Base-by-base conservation (phyloP, 2,329 filamentous ascomycete species). In the Penicillium frequentans region DNA sequence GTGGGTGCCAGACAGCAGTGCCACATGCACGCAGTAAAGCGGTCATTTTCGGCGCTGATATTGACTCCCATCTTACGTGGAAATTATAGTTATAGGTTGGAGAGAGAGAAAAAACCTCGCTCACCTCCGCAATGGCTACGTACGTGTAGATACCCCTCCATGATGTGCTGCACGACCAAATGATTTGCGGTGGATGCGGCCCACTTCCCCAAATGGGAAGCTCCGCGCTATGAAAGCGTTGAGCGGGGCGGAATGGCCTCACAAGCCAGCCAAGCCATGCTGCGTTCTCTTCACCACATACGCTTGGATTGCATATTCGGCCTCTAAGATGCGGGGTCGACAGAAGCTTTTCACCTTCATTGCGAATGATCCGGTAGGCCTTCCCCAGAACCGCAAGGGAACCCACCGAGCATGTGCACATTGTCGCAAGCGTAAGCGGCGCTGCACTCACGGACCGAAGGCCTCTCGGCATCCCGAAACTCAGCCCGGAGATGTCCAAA, bases 401-500 rank as follows among this genome's bases (percentile, higher is more conserved):
- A 26, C 43, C 5, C 51, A 37, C 16, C 51, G 51, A 23, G 51
- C 51, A 47, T 53, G 51, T 23, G 31, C 13, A 14, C 43, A 46
- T 21, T 53, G 51, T 26, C 51, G 51, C 43, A 47, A 46, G 29
- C 43, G 51, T 21, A 53, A 53, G 21, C 43, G 51, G 29, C 51
- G 51, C 23, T 53, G 51, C 45, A 39, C 43, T 21, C 51, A 53
- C 39, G 43, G 51, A 14, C n/a, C 23, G 13, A 47, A 19, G 13
- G 9, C 33, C 9, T 42, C 48, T 42, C 48, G 23, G 37, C 33
- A 33, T 26, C 23, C 21, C 33, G 33, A 42, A 14, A 39, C 19
- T 23, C 19, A 42, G 11, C 19, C 11, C 23, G 11, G 23, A 39
- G 48, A 29, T 27, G 11, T 23, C 37, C 33, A 26, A 42, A 21